phyloP scores from a whole-genome alignment of 179 eudicot species.

The Silene noctiflora region DNA sequence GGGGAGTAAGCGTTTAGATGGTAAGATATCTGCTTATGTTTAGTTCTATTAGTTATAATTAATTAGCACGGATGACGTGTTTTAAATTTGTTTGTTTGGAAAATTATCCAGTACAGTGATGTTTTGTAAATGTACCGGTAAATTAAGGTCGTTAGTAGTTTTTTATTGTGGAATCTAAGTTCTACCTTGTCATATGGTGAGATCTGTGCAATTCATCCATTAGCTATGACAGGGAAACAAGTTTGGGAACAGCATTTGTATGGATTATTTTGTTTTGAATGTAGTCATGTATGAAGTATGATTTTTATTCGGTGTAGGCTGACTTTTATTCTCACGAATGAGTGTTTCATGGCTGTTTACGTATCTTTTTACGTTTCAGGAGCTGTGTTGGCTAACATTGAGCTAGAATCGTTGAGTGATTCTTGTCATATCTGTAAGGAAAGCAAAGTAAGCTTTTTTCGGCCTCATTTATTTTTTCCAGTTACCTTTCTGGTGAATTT shows the following conservation, averaged over 20 bases:
- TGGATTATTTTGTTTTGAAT: not conserved
- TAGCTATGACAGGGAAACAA: not conserved
- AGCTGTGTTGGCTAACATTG: conserved; percentile 36
- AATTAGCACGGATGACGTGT: not conserved
- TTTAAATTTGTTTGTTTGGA: not conserved
- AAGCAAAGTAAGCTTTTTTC: conserved; percentile 31
- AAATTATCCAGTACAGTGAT: not conserved
- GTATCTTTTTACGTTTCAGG: conserved; percentile 31
- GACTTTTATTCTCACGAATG: not conserved
- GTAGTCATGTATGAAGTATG: not conserved
- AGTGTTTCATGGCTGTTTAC: not conserved
- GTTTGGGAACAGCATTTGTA: not conserved
- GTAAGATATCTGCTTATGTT: conserved; percentile 31
- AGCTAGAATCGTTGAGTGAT: conserved; percentile 33
- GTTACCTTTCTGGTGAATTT: conserved; percentile 1
- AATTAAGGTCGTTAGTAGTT: not conserved
- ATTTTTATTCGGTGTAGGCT: not conserved
- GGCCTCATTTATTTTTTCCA: not conserved
- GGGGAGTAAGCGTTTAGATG: conserved; percentile 43
- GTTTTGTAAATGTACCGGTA: not conserved
- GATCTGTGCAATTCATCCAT: not conserved
- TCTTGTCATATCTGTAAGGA: conserved; percentile 33
- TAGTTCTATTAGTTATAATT: not conserved
- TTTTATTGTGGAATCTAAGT: not conserved
- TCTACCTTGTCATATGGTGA: not conserved